Evolutionary conservation across 108 stramenopile genomes (phyloP), one percentile per base, ranked within the genome.

Genomic region (Mediolabrus comicus): DNA sequence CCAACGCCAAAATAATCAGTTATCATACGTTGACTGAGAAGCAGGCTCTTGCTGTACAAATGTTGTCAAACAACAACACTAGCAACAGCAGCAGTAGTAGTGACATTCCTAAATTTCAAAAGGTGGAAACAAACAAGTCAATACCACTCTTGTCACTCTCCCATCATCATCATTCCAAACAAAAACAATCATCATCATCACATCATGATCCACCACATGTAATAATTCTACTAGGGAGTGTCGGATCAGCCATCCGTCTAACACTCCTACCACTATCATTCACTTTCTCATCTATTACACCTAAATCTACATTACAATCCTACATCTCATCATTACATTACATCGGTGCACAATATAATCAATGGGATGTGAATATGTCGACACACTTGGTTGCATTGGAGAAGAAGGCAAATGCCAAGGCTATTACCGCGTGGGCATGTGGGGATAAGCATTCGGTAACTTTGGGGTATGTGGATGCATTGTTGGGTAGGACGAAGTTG

Each of bases 341-440:
- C 43, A 73, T 78, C 31, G 80, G 80, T 34, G 80, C 76, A 26
- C n/a, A 46, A 0, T 66, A 77, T 34, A 19, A 26, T 33, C 64
- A 73, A 34, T 81, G 80, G 80, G 76, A 77, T 57, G 76, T 68
- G 3, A 13, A 57, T 10, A 16, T 38, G 4, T 77, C 72, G 9
- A 81, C 80, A 5, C 80, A 81, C 55, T 62, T 81, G 51, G 57
- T 81, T 4, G 72, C 80, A 0, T 22, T 32, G n/a, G 76, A 77
- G n/a, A 36, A 41, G 39, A 78, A 59, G 38, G 71, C 71, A n/a
- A 68, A 71, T 7, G 80, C 80, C 27, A 81, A 81, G 59, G 65
- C 64, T 25, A 81, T 81, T 27, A 69, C 62, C 66, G 80, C 80
- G n/a, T 81, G 80, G 80, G 80, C 80, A 16, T 67, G 65, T 14